A percentile compares a stretch with the other conserved stretches of the same genome.
These are phyloP conservation scores for Pseudogymnoascus sp. DNA, from an alignment of 2,329 filamentous ascomycete species.

Conservation along the genomic window DNA sequence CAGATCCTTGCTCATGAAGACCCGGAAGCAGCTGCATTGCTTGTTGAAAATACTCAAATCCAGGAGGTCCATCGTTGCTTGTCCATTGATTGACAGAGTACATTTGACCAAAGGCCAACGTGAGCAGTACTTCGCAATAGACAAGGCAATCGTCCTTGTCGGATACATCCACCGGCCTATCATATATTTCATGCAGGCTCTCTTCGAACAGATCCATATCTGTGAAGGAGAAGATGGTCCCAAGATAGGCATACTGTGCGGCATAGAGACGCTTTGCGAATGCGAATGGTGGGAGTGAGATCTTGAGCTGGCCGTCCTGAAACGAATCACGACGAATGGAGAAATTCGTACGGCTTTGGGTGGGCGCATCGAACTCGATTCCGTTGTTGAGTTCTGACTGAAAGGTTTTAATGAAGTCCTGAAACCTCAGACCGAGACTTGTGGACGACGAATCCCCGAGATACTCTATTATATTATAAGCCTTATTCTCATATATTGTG, in stretches of 20 bases:
- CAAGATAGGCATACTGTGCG: slow-evolving; percentile 50
- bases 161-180: slow-evolving; percentile 35
- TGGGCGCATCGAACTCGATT: slow-evolving; percentile 14
- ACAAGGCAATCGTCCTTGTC: slow-evolving; percentile 43
- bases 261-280: slow-evolving; percentile 45
- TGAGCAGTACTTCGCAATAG: slow-evolving; percentile 46
- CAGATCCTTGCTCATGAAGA: slow-evolving; percentile 48
- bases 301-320: neutral
- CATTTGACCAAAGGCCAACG: slow-evolving; percentile 50
- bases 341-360: slow-evolving; percentile 11
- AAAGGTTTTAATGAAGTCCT: slow-evolving; percentile 24
- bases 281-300: slow-evolving; percentile 41
- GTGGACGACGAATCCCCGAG: slow-evolving; percentile 26
- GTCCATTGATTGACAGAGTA: slow-evolving; percentile 54
- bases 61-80: slow-evolving; percentile 46
- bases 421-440: slow-evolving; percentile 22
- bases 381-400: slow-evolving; percentile 8
- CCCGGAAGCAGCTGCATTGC: slow-evolving; percentile 48
- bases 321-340: slow-evolving; percentile 11
- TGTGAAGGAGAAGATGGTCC: slow-evolving; percentile 50
- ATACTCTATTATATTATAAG: slow-evolving; percentile 20
- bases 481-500: neutral
- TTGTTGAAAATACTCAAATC: slow-evolving; percentile 49
- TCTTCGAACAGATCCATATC: slow-evolving; percentile 43
- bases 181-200: slow-evolving; percentile 40